phyloP scores from a whole-genome alignment of 345 rosid genomes.

The Ceriops tagal region DNA sequence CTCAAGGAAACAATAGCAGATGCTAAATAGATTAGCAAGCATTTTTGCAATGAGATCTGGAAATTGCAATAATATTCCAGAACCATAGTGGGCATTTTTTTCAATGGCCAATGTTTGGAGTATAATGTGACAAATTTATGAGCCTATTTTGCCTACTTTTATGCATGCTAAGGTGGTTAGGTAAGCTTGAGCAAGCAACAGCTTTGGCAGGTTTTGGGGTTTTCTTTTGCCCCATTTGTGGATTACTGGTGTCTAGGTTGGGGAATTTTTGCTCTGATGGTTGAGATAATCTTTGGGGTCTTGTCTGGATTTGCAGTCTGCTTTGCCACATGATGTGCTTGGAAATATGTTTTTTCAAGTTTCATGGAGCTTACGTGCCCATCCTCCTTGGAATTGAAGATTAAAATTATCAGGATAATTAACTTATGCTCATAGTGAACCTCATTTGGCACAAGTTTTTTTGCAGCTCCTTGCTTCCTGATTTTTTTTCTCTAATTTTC shows the following conservation, averaged over 20 bases:
- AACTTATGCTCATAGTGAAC: too few species aligned
- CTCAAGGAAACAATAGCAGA: background rate
- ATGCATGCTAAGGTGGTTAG: background rate
- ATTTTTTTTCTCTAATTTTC: background rate
- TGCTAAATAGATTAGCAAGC: background rate
- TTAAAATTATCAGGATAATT: too few species aligned
- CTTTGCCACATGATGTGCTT: background rate
- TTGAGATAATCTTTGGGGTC: background rate
- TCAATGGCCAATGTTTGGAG: background rate
- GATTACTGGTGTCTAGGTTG: background rate
- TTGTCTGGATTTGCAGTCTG: background rate
- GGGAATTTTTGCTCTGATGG: background rate
- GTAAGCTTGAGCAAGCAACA: background rate
- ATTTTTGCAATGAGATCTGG: background rate
- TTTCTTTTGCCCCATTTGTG: background rate
- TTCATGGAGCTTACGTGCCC: background rate
- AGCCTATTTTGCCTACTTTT: background rate
- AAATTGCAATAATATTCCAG: background rate
- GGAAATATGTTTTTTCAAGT: background rate
- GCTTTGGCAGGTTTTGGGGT: background rate
- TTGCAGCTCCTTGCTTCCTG: background rate
- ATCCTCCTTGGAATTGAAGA: background rate
- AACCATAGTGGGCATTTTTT: background rate
- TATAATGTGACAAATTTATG: background rate
- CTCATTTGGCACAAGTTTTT: background rate